Conservation (phyloP, 495 filamentous ascomycete species). For the Thozetella sp. region DNA sequence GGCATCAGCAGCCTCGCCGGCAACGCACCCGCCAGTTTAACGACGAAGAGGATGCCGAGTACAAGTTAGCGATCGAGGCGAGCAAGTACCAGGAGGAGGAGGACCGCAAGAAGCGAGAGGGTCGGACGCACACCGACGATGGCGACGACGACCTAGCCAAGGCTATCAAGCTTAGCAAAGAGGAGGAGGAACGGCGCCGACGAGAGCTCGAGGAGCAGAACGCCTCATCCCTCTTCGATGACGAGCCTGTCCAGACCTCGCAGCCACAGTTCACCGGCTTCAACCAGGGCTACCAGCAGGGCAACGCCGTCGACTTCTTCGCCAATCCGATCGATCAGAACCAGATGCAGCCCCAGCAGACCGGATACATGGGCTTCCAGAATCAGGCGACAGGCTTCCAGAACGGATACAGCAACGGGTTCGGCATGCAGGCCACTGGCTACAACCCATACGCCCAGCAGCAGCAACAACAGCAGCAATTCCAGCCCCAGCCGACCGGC, state of each 20-base stretch:
- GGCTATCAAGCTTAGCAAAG: constrained; percentile 93
- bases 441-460: constrained; percentile 75
- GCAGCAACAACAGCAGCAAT: constrained; percentile 50
- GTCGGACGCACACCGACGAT: constrained; percentile 58
- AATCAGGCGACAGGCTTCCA: constrained; percentile 65
- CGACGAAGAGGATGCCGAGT: constrained; percentile 93
- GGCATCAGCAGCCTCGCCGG: constrained; percentile 43
- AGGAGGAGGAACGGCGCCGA: constrained; percentile 85
- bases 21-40: constrained; percentile 43
- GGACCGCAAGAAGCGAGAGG: constrained; percentile 77
- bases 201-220: constrained; percentile 91
- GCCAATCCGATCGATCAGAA: constrained; percentile 84
- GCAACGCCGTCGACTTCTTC: constrained; percentile 92
- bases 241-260: constrained; percentile 61
- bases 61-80: constrained; percentile 90
- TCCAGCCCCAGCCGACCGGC: constrained; percentile 38
- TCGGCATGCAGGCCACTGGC: constrained; percentile 62
- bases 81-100: constrained; percentile 96
- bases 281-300: constrained; percentile 97
- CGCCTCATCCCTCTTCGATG: constrained; percentile 84
- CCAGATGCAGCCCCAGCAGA: constrained; percentile 71
- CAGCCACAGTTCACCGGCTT: constrained; percentile 82
- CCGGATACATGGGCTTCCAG: constrained; percentile 75
- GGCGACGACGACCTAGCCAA: constrained; percentile 91
- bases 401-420: constrained; percentile 55